Base-by-base conservation (phyloP, 306 rosid genomes). In the Hippophae rhamnoides region DNA sequence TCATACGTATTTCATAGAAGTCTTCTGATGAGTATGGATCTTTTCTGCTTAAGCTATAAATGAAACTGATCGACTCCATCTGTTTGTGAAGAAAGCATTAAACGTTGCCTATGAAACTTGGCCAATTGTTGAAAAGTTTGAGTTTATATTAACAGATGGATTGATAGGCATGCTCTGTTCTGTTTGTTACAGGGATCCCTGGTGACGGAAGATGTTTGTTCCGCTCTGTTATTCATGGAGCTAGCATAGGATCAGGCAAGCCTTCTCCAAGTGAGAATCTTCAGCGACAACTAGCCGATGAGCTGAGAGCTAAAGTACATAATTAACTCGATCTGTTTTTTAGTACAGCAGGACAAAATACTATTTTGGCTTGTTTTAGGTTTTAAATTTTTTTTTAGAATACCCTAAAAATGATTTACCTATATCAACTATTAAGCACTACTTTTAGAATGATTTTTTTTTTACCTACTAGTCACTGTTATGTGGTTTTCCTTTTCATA, bases 141-240 rank as follows among this genome's bases (percentile, higher is more conserved):
- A 23, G 23, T 13, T 5, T 1, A 23, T 12, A 49, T 23, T 49
- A 13, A 49, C 7, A 0, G 9, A 52, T 12, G 25, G 42, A 46
- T 9, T n/a, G 31, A 54, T n/a, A 47, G 57, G 62, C 46, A 10
- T 50, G 25, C 9, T 41, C 10, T 14, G 12, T n/a, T 44, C 69
- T 65, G 50, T 18, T 64, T 56, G 50, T 41, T 44, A 26, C 69
- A 90, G 97, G 81, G 23, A 81, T 90, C 63, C 78, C 82, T 11
- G 94, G 95, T 54, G 97, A 90, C 57, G 97, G 95, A 58, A 84
- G 97, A 69, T 90, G 97, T 64, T 64, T 90, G 79, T 90, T 90
- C 63, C 81, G 97, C 58, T 84, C 97, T 13, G 78, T 90, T 62
- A 84, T 77, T 6, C 80, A 79, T 52, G 86, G 97, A 45, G 85